A percentile compares a stretch with the other conserved stretches of the same genome.
These are phyloP conservation scores for Suillus subalutaceus DNA, from an alignment of 768 basidiomycete species.

Conservation along the genomic window DNA sequence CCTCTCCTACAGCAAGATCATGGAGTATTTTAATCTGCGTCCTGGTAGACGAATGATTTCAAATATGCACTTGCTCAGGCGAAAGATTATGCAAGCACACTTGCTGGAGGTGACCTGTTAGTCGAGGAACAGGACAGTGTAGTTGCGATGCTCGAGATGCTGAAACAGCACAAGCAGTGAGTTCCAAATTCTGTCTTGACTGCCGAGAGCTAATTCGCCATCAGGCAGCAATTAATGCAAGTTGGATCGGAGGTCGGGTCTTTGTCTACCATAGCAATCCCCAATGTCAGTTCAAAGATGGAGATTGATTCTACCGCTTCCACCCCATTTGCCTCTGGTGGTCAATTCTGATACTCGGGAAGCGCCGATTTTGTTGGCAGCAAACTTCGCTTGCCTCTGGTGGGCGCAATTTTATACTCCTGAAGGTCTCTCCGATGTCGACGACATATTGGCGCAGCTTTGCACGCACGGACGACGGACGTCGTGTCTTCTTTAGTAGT, in stretches of 20 bases:
- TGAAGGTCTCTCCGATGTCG: too few species aligned
- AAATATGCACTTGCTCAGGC: slow-evolving; percentile 60
- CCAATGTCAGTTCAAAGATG: slow-evolving; percentile 45
- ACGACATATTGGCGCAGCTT: too few species aligned
- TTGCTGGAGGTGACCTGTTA: slow-evolving; percentile 75
- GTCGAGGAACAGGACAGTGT: slow-evolving; percentile 73
- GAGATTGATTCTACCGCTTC: slow-evolving; percentile 79
- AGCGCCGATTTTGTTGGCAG: background rate
- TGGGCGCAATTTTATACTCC: background rate
- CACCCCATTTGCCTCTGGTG: slow-evolving; percentile 50
- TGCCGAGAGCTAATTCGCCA: background rate
- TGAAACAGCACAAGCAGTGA: slow-evolving; percentile 67
- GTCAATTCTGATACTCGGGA: background rate
- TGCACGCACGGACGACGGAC: too few species aligned
- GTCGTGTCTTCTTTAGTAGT: too few species aligned
- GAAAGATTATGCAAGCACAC: slow-evolving; percentile 54
- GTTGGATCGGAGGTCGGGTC: slow-evolving; percentile 50
- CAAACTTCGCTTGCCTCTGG: background rate
- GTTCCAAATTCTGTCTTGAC: slow-evolving; percentile 12
- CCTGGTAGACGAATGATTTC: slow-evolving; percentile 70
- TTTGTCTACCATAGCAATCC: slow-evolving; percentile 32
- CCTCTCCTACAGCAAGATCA: background rate
- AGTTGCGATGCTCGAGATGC: slow-evolving; percentile 64
- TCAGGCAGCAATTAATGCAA: slow-evolving; percentile 55
- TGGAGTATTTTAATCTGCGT: background rate